A percentile compares a stretch with the other conserved stretches of the same genome.
Conservation (phyloP, 2,329 filamentous ascomycete genomes). For the Xylaria hypoxylon region DNA sequence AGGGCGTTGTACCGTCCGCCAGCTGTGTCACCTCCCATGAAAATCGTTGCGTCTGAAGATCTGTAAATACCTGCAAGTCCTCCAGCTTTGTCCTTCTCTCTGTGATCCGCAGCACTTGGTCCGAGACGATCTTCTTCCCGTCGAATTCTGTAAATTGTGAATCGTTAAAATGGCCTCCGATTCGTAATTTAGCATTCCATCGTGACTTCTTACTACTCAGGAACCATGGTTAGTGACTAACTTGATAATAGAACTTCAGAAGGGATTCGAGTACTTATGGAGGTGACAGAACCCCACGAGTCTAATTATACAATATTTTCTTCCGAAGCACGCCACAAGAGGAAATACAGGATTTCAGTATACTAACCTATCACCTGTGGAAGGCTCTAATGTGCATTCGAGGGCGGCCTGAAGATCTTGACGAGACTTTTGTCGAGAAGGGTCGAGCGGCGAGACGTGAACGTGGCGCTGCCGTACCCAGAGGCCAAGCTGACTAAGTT, state of each 20-base stretch:
- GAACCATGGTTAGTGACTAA: background rate
- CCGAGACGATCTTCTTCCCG: slow-evolving; percentile 33
- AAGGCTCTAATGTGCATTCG: background rate
- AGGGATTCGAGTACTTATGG: background rate
- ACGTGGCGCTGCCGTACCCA: slow-evolving; percentile 38
- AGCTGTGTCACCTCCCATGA: slow-evolving; percentile 37
- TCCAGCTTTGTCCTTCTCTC: slow-evolving; percentile 28
- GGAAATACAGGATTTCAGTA: background rate
- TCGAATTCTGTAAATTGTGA: slow-evolving; percentile 40
- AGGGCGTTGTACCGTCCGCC: slow-evolving; percentile 20
- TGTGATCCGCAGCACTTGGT: slow-evolving; percentile 36
- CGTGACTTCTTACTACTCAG: slow-evolving; percentile 3
- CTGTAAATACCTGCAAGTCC: slow-evolving; percentile 35
- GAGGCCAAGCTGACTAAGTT: slow-evolving; percentile 35
- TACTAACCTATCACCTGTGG: slow-evolving; percentile 13
- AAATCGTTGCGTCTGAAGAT: slow-evolving; percentile 35
- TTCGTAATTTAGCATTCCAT: slow-evolving; percentile 40
- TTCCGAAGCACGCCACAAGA: background rate
- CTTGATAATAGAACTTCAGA: no score
- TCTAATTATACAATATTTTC: background rate
- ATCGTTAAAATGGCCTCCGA: slow-evolving; percentile 37
- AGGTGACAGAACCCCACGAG: background rate
- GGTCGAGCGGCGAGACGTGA: background rate
- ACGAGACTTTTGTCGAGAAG: background rate
- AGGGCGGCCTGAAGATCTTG: background rate